Conservation (phyloP, 2,329 filamentous ascomycete genomes). For the Aspergillus tubingensis region DNA sequence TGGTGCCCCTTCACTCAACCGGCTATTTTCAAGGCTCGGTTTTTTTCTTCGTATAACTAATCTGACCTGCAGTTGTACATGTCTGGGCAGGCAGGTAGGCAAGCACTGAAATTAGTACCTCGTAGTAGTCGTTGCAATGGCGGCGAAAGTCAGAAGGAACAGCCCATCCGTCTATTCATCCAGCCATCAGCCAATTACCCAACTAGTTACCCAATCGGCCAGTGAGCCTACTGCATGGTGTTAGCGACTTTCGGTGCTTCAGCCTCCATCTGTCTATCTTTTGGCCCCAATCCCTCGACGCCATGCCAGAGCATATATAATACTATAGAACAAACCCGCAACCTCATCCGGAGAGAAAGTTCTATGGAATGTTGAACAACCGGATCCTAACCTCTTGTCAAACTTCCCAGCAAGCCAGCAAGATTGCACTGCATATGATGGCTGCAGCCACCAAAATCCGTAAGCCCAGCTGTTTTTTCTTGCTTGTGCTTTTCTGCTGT, state of each 20-base stretch:
- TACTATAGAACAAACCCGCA: background rate
- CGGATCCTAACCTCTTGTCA: background rate
- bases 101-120: too few relatives aligned
- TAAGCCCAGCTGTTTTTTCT: background rate
- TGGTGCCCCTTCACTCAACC: background rate
- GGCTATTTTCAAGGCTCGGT: too few relatives aligned
- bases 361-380: background rate
- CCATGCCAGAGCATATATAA: background rate
- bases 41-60: background rate
- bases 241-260: background rate
- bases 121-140: background rate
- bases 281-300: background rate
- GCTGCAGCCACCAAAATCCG: background rate
- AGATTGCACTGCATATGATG: background rate
- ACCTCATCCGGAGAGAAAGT: background rate
- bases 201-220: background rate
- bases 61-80: background rate
- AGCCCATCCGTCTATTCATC: background rate
- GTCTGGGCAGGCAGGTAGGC: background rate
- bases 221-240: background rate
- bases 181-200: background rate
- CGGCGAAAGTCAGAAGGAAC: background rate
- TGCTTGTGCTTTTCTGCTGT: background rate
- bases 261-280: background rate
- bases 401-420: background rate